These are phyloP conservation scores for Magnusiomyces fungicola DNA, from an alignment of 1,139 yeast genomes.

Conservation along the genomic window DNA sequence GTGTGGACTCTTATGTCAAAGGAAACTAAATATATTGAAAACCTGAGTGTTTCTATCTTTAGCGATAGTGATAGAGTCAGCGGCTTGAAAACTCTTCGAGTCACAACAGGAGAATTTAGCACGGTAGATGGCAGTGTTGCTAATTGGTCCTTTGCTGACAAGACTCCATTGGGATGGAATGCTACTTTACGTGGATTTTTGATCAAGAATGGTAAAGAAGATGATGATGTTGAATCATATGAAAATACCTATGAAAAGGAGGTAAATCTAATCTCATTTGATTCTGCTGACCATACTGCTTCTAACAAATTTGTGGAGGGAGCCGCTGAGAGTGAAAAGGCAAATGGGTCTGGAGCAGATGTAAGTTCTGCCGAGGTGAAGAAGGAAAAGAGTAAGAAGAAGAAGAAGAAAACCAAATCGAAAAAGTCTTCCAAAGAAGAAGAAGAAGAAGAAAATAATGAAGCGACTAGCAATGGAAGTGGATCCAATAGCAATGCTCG, in stretches of 20 bases:
- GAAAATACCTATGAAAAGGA: neutral
- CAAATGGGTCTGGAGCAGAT: neutral
- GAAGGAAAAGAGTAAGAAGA: conserved; percentile 8
- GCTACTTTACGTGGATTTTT: conserved; percentile 62
- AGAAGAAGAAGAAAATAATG: neutral
- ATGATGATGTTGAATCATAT: too few species aligned
- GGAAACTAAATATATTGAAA: conserved; percentile 50
- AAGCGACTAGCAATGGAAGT: too few species aligned
- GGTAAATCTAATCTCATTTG: neutral
- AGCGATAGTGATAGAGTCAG: conserved; percentile 28
- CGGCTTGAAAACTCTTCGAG: conserved; percentile 45
- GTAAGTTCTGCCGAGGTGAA: conserved; percentile 5
- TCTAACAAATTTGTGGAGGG: conserved; percentile 1
- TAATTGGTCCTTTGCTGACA: conserved; percentile 66
- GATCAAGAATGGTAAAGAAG: conserved; percentile 15
- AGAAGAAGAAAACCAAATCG: neutral
- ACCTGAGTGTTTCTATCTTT: conserved; percentile 45
- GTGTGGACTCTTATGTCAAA: conserved; percentile 48
- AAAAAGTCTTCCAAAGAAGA: conserved; percentile 7
- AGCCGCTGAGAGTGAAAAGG: too few species aligned
- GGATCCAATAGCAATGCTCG: too few species aligned
- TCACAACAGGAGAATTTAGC: conserved; percentile 68
- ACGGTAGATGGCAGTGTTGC: conserved; percentile 47
- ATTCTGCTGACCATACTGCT: neutral
- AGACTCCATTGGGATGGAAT: conserved; percentile 54